Evolutionary conservation across 257 asterid genomes (phyloP).

Genomic region (Capsicum pubescens): DNA sequence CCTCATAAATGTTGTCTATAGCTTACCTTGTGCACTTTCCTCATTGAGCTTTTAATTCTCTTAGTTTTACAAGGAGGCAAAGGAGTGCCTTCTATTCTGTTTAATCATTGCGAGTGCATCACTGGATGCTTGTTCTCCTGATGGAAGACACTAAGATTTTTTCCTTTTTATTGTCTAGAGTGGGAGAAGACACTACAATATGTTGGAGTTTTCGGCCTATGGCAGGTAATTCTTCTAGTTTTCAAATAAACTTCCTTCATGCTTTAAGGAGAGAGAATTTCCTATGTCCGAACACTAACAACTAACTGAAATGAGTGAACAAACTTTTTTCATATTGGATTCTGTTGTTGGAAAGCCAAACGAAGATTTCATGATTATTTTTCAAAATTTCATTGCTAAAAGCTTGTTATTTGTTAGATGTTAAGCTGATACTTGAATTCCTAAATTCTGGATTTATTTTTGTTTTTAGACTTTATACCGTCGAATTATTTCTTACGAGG

Average conservation of each 20-base stretch:
- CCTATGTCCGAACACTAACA: not conserved
- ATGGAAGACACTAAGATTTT: constrained; percentile 33
- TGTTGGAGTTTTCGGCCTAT: constrained; percentile 67
- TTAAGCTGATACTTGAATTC: constrained; percentile 7
- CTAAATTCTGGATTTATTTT: constrained; percentile 17
- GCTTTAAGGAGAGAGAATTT: not conserved
- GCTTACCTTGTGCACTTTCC: not conserved
- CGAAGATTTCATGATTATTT: not conserved
- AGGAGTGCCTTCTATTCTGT: not conserved
- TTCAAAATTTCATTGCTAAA: not conserved
- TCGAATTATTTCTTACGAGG: constrained; percentile 71
- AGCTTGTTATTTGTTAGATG: not conserved
- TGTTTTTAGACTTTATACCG: constrained; percentile 62
- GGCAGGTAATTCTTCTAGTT: constrained; percentile 56
- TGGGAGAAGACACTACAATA: constrained; percentile 85
- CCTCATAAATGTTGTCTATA: not conserved
- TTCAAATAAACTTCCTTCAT: constrained; percentile 21
- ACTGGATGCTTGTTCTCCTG: not conserved
- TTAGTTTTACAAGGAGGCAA: constrained; percentile 19
- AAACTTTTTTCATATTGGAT: constrained; percentile 21
- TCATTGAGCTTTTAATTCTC: not conserved
- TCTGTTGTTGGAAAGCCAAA: not conserved
- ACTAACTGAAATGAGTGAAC: constrained; percentile 12
- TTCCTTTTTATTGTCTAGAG: constrained; percentile 50
- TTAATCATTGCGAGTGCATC: not conserved